phyloP scores from a whole-genome alignment of 352 stramenopile species.

The Phytophthora meadii region DNA sequence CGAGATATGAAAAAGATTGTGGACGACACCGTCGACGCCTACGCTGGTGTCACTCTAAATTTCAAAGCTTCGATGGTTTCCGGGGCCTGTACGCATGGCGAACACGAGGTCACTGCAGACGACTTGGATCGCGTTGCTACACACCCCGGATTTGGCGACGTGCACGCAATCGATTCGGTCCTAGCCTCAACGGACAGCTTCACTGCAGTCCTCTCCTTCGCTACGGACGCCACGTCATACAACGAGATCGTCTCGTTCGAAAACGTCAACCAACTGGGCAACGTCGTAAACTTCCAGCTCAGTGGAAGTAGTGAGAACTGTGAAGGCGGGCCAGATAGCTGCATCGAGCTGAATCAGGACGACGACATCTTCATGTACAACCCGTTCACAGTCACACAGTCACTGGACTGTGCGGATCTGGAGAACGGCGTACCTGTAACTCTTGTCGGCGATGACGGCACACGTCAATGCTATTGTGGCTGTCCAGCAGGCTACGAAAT shows the following conservation, averaged over 20 bases:
- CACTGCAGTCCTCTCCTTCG: conserved; percentile 48
- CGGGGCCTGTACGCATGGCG: conserved; percentile 36
- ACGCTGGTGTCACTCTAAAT: conserved; percentile 10
- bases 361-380: conserved; percentile 75
- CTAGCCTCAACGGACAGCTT: conserved; percentile 6
- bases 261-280: conserved; percentile 23
- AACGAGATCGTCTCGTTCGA: conserved; percentile 43
- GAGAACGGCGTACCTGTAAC: conserved; percentile 53
- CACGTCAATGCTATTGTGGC: conserved; percentile 61
- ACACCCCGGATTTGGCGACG: conserved; percentile 37
- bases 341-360: conserved; percentile 39
- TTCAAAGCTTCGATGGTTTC: conserved; percentile 49
- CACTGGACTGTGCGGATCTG: conserved; percentile 46
- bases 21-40: conserved; percentile 8
- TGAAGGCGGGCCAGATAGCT: conserved; percentile 34
- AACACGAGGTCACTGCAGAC: conserved; percentile 18
- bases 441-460: conserved; percentile 40
- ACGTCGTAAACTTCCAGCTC: conserved; percentile 52
- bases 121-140: conserved; percentile 37
- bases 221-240: conserved; percentile 45
- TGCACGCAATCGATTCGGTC: conserved; percentile 27
- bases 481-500: conserved; percentile 56
- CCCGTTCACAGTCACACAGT: conserved; percentile 51
- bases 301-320: conserved; percentile 18
- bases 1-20: conserved; percentile 30